These are phyloP conservation scores for Scalesia atractyloides DNA, from an alignment of 129 eudicot species.

Conservation along the genomic window DNA sequence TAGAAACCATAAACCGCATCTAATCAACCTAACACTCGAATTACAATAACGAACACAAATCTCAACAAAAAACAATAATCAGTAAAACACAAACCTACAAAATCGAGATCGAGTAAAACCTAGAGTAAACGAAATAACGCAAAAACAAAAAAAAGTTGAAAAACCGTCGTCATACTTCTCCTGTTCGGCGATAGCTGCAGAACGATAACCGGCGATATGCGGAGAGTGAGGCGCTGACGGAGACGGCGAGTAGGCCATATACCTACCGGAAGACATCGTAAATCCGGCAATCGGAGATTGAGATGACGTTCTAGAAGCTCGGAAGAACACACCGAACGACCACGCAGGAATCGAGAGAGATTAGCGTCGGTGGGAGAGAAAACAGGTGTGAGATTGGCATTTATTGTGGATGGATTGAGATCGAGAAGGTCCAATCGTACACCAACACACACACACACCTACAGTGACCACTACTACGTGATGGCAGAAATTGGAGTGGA, in stretches of 20 bases:
- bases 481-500: not conserved
- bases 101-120: conserved; percentile 13
- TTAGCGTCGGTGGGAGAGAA: conserved; percentile 43
- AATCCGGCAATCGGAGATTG: conserved; percentile 25
- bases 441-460: conserved; percentile 31
- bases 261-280: conserved; percentile 57
- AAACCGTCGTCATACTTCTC: conserved; percentile 31
- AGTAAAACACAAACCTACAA: conserved; percentile 13
- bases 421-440: conserved; percentile 46
- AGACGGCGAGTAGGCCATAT: conserved; percentile 61
- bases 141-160: no score
- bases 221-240: conserved; percentile 61
- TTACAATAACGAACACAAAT: not conserved
- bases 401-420: conserved; percentile 32
- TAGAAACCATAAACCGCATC: conserved; percentile 7
- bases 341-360: conserved; percentile 4
- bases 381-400: conserved; percentile 32
- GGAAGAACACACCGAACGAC: not conserved
- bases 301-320: conserved; percentile 17
- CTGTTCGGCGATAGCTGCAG: conserved; percentile 41
- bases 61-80: not conserved
- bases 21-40: conserved; percentile 24
- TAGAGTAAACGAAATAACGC: not conserved
- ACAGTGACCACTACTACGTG: not conserved
- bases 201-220: conserved; percentile 38